phyloP scores from a whole-genome alignment of 2,329 filamentous ascomycete genomes.

The Penicillium concentricum region DNA sequence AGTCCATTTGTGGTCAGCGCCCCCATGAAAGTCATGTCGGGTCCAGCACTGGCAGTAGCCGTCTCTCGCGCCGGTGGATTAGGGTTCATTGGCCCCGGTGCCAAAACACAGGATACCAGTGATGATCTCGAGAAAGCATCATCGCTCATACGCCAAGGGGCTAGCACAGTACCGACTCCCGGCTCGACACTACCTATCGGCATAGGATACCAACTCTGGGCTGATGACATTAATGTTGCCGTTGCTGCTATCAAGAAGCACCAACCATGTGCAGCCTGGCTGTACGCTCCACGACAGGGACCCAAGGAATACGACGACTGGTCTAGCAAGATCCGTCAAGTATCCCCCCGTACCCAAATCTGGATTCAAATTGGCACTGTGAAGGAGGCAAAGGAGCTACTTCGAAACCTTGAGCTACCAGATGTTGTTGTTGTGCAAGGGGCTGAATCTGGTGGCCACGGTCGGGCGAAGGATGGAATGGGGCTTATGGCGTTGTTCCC shows the following conservation, averaged over 20 bases:
- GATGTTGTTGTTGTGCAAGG: slow-evolving; percentile 58
- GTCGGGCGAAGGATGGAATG: slow-evolving; percentile 47
- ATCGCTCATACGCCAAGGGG: slow-evolving; percentile 20
- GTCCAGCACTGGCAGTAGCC: slow-evolving; percentile 58
- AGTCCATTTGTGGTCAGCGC: slow-evolving; percentile 61
- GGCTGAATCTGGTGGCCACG: slow-evolving; percentile 57
- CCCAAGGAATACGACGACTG: slow-evolving; percentile 44
- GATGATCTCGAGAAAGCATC: slow-evolving; percentile 35
- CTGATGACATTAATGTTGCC: slow-evolving; percentile 34
- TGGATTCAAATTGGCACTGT: slow-evolving; percentile 59
- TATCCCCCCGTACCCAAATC: slow-evolving; percentile 47
- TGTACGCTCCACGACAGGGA: slow-evolving; percentile 38
- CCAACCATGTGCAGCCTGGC: slow-evolving; percentile 45
- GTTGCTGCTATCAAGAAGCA: slow-evolving; percentile 31
- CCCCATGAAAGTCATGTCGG: slow-evolving; percentile 68
- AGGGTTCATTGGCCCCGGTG: slow-evolving; percentile 60
- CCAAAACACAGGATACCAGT: slow-evolving; percentile 33
- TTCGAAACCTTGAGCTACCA: slow-evolving; percentile 37
- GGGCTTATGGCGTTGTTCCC: slow-evolving; percentile 53
- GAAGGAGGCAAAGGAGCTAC: slow-evolving; percentile 47
- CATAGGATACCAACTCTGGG: slow-evolving; percentile 45
- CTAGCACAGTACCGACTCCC: slow-evolving; percentile 6
- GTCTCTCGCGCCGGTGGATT: slow-evolving; percentile 58
- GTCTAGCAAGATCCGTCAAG: slow-evolving; percentile 45
- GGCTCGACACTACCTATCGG: slow-evolving; percentile 37